phyloP scores from a whole-genome alignment of 169 alveolate species.

The Theileria orientalis region DNA sequence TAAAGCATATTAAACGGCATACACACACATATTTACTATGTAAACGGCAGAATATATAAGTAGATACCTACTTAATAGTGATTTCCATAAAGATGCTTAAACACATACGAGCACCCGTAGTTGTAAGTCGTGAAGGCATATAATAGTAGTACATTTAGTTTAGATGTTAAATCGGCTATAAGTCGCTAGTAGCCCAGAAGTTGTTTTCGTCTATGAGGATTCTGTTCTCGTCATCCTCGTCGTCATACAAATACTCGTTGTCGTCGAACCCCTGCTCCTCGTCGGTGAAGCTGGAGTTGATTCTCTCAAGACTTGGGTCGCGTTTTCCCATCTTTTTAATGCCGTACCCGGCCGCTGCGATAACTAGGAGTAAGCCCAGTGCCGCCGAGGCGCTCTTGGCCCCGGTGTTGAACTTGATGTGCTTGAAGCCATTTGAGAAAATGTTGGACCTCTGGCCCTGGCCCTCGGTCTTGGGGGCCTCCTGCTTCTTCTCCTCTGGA shows the following conservation, averaged over 20 bases:
- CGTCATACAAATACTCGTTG: constrained; percentile 8
- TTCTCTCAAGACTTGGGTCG: not conserved
- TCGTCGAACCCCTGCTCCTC: constrained; percentile 17
- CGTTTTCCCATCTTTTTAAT: constrained; percentile 3
- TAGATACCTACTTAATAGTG: no score
- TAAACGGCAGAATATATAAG: no score
- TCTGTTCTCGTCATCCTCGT: not conserved
- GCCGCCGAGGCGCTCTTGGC: constrained; percentile 17
- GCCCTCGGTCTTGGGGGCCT: not conserved
- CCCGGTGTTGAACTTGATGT: not conserved
- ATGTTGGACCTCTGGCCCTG: not conserved
- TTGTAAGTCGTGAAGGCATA: no score
- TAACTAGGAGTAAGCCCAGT: constrained; percentile 6
- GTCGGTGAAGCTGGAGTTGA: constrained; percentile 4
- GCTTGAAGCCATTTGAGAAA: not conserved
- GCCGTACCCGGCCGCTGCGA: constrained; percentile 25
- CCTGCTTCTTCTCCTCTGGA: not conserved
- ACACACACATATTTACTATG: no score
- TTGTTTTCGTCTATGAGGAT: constrained; percentile 24
- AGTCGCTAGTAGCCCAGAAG: constrained; percentile 57
- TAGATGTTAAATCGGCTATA: not conserved
- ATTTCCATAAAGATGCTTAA: no score
- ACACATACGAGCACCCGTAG: no score
- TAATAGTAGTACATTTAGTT: not conserved
- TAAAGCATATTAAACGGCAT: no score